Conservation (phyloP, 305 asterid genomes). For the Caryopteris hybrid region DNA sequence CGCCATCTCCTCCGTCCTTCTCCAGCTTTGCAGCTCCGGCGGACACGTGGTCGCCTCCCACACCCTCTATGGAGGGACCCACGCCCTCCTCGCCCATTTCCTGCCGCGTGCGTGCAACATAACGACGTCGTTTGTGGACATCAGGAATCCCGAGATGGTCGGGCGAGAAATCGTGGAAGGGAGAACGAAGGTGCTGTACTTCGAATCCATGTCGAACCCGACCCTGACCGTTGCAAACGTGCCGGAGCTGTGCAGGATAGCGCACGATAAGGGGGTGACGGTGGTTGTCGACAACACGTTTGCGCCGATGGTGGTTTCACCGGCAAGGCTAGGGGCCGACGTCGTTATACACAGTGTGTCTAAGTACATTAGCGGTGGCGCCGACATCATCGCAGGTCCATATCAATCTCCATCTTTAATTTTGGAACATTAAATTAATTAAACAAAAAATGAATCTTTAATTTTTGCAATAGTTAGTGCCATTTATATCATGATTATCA, state of each 20-base stretch:
- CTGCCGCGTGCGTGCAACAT: conserved; percentile 78
- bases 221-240: conserved; percentile 78
- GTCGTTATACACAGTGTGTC: conserved; percentile 91
- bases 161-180: no score
- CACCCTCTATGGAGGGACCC: conserved; percentile 88
- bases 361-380: conserved; percentile 90
- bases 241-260: conserved; percentile 75
- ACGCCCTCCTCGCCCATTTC: conserved; percentile 72
- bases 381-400: conserved; percentile 79
- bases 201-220: conserved; percentile 36
- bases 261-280: conserved; percentile 72
- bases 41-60: conserved; percentile 80
- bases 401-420: not conserved
- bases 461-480: no score
- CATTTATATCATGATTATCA: no score
- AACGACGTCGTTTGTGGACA: conserved; percentile 18
- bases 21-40: conserved; percentile 89
- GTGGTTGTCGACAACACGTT: conserved; percentile 94
- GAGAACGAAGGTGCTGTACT: no score
- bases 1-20: conserved; percentile 78
- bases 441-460: no score
- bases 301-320: conserved; percentile 88
- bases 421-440: not conserved
- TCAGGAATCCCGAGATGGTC: no score
- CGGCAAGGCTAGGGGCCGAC: conserved; percentile 86